Base-by-base conservation (phyloP, 1,139 yeast genomes). In the Yamadazyma pseudoaaseri region DNA sequence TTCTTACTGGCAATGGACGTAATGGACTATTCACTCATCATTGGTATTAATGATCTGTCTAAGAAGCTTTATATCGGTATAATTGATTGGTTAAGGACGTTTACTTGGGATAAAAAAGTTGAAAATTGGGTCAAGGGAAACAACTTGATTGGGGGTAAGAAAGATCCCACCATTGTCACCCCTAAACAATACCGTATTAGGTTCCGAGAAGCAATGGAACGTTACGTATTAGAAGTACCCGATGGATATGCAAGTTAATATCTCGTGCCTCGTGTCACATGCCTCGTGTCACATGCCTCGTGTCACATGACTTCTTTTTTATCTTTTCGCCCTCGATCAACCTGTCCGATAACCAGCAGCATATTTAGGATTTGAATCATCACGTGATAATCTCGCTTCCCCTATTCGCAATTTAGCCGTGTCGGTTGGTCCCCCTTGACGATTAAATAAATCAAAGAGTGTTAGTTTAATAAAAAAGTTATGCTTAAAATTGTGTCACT, bases 121-220 rank as follows among this genome's bases (percentile, higher is more conserved):
- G 99, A 94, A 56, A 89, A 95, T 56, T 94, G 98, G 98, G 98
- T 94, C 26, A 94, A 94, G 55, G 98, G 95, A 40, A 68, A 61
- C 36, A 95, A 95, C 10, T 65, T 94, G 28, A 96, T 89, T 31
- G 87, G 87, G 3, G 77, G 83, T 2, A 63, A 61, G 24, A 86
- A 86, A 34, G 96, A 87, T 46, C 99, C 99, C 0, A 94, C 99
- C 0, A 95, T 94, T 31, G 90, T 94, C 6, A 90, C 98, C 0
- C 99, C 99, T 1, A 79, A 89, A 49, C 97, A 90, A 60, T 94
- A 94, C 58, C 81, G 95, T 49, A 86, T 83, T 35, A 67, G 99
- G 43, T 94, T 94, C 55, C 72, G 98, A 47, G 98, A 90, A 54
- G 98, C 98, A 1, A 94, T 94, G 98, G 97, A 92, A 51, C 63